Evolutionary conservation across 2,329 filamentous ascomycete species (phyloP).

Genomic region (Talaromyces sp.): DNA sequence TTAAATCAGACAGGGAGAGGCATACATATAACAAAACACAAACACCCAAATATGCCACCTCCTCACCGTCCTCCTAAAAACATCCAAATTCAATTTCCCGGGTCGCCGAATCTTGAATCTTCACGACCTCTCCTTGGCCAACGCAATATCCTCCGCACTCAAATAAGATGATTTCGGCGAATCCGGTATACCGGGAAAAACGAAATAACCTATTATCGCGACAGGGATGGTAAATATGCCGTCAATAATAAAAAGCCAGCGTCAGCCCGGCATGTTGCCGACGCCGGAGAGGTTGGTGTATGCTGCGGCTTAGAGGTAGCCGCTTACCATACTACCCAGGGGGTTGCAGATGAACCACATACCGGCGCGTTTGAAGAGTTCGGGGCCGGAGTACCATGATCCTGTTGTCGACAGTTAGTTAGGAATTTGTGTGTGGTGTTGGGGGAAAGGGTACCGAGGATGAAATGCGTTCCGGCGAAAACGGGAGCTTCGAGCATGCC

Average conservation of each 20-base stretch:
- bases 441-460: slow-evolving; percentile 25
- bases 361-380: slow-evolving; percentile 55
- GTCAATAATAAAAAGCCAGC: slow-evolving; percentile 60
- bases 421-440: neutral
- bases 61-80: slow-evolving; percentile 47
- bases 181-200: slow-evolving; percentile 46
- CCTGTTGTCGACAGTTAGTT: slow-evolving; percentile 21
- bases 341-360: slow-evolving; percentile 51
- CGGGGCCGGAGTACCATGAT: slow-evolving; percentile 46
- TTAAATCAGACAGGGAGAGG: slow-evolving; percentile 23
- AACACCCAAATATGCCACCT: slow-evolving; percentile 57
- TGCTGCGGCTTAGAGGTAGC: slow-evolving; percentile 55
- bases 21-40: slow-evolving; percentile 51
- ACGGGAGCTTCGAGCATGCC: slow-evolving; percentile 31
- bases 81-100: slow-evolving; percentile 43
- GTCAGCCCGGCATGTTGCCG: slow-evolving; percentile 52
- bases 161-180: slow-evolving; percentile 43
- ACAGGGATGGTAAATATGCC: slow-evolving; percentile 56
- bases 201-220: slow-evolving; percentile 54
- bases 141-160: slow-evolving; percentile 35
- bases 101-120: slow-evolving; percentile 28
- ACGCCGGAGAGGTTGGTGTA: slow-evolving; percentile 55
- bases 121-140: slow-evolving; percentile 40
- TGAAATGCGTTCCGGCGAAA: slow-evolving; percentile 33
- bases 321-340: slow-evolving; percentile 30